A percentile compares a stretch with the other conserved stretches of the same genome.
Conservation (phyloP, 768 basidiomycete genomes). For the Panus rudis region DNA sequence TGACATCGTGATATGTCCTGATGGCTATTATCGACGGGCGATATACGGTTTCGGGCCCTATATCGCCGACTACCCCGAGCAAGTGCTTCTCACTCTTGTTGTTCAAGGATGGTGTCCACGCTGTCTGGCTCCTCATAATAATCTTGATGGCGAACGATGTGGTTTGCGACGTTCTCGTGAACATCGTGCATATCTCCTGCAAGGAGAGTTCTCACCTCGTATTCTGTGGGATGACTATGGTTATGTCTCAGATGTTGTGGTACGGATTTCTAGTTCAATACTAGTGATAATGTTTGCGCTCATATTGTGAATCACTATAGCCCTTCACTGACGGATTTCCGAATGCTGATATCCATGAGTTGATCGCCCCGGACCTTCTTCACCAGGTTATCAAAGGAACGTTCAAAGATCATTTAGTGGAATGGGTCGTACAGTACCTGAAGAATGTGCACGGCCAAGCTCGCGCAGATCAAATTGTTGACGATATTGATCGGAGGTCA, state of each 20-base stretch:
- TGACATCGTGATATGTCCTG: constrained; percentile 14
- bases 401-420: constrained; percentile 30
- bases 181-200: constrained; percentile 11
- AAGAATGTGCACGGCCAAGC: constrained; percentile 3
- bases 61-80: constrained; percentile 28
- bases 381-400: constrained; percentile 27
- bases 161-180: constrained; percentile 8
- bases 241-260: constrained; percentile 18
- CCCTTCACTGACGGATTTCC: constrained; percentile 28
- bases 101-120: constrained; percentile 19
- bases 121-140: not conserved
- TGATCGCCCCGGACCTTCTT: constrained; percentile 22
- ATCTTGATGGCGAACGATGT: no score
- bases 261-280: constrained; percentile 9
- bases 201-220: constrained; percentile 5
- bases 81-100: constrained; percentile 16
- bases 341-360: constrained; percentile 24
- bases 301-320: constrained; percentile 7
- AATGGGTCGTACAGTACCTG: constrained; percentile 24
- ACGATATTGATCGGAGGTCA: constrained; percentile 25
- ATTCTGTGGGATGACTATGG: constrained; percentile 23
- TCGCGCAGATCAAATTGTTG: constrained; percentile 13
- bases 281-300: not conserved
- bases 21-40: constrained; percentile 20
- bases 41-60: constrained; percentile 23